These are phyloP conservation scores for Linnemannia hyalina DNA, from an alignment of 192 early-diverging fungal genomes.

Conservation along the genomic window DNA sequence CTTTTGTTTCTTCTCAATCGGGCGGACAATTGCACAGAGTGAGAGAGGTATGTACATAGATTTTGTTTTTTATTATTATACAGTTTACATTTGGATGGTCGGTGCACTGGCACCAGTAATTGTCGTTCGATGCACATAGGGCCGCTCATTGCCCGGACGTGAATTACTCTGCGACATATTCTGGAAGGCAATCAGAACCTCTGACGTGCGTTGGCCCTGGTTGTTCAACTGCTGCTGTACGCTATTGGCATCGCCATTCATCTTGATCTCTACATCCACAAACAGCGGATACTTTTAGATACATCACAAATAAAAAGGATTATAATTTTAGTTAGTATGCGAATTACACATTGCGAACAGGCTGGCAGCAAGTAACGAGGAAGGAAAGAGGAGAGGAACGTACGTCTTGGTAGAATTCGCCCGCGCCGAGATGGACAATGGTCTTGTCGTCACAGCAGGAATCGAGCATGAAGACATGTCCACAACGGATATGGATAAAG, in stretches of 20 bases:
- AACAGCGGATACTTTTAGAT: slow-evolving; percentile 42
- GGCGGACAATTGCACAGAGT: neutral
- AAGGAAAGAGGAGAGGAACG: neutral
- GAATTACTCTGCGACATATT: slow-evolving; percentile 32
- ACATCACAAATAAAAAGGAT: neutral
- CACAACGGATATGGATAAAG: slow-evolving; percentile 54
- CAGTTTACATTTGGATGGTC: neutral
- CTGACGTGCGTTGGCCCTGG: neutral
- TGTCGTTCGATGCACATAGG: slow-evolving; percentile 23
- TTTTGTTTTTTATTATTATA: neutral
- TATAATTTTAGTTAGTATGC: neutral
- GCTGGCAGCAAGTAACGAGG: too few relatives aligned
- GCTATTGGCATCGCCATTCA: slow-evolving; percentile 21
- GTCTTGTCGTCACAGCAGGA: slow-evolving; percentile 54
- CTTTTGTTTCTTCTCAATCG: neutral
- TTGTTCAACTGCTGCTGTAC: neutral
- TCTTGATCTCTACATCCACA: slow-evolving; percentile 60
- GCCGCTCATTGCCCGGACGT: neutral
- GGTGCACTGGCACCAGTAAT: slow-evolving; percentile 10
- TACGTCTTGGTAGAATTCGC: slow-evolving; percentile 56
- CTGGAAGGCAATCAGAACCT: slow-evolving; percentile 46
- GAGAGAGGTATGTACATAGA: neutral
- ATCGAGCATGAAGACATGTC: slow-evolving; percentile 54
- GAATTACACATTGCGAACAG: too few relatives aligned
- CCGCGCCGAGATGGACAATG: slow-evolving; percentile 48